Conservation (phyloP, 305 asterid species). For the Andrographis paniculata region DNA sequence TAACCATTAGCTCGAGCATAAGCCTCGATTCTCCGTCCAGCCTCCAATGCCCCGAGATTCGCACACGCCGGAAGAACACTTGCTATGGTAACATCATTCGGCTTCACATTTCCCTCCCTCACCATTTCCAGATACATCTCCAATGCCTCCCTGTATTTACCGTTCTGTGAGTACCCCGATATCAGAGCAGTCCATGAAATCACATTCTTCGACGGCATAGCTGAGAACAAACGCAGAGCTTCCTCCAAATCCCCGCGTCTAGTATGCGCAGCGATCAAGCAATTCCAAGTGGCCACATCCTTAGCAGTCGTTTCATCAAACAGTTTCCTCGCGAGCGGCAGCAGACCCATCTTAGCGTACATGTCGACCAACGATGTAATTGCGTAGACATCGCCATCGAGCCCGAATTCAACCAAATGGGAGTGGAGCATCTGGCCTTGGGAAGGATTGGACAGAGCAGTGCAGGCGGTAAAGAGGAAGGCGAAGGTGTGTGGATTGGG, state of each 20-base stretch:
- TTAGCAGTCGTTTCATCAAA: constrained; percentile 47
- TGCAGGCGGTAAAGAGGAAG: constrained; percentile 54
- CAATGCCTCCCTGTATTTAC: constrained; percentile 56
- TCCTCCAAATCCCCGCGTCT: constrained; percentile 51
- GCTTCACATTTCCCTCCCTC: constrained; percentile 38
- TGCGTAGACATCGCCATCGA: constrained; percentile 40
- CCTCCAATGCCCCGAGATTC: constrained; percentile 71
- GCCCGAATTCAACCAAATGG: constrained; percentile 57
- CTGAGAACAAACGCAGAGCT: constrained; percentile 45
- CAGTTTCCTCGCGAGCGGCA: constrained; percentile 37
- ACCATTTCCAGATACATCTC: constrained; percentile 62
- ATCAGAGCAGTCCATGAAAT: constrained; percentile 79
- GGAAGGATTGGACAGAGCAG: constrained; percentile 28
- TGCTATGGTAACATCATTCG: constrained; percentile 80
- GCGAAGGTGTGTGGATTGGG: constrained; percentile 65
- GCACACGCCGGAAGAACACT: constrained; percentile 89
- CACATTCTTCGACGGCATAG: constrained; percentile 59
- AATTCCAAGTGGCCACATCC: constrained; percentile 69
- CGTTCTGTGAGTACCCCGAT: constrained; percentile 72
- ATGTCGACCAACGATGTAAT: constrained; percentile 65
- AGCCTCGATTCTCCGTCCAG: constrained; percentile 67
- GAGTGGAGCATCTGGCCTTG: constrained; percentile 56
- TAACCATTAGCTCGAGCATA: constrained; percentile 57
- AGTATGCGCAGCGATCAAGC: constrained; percentile 64
- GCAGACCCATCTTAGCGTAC: constrained; percentile 64